Evolutionary conservation across 2,329 filamentous ascomycete genomes (phyloP), one percentile per base, ranked within the genome.

Genomic region (Hymenoscyphus fructigenus): DNA sequence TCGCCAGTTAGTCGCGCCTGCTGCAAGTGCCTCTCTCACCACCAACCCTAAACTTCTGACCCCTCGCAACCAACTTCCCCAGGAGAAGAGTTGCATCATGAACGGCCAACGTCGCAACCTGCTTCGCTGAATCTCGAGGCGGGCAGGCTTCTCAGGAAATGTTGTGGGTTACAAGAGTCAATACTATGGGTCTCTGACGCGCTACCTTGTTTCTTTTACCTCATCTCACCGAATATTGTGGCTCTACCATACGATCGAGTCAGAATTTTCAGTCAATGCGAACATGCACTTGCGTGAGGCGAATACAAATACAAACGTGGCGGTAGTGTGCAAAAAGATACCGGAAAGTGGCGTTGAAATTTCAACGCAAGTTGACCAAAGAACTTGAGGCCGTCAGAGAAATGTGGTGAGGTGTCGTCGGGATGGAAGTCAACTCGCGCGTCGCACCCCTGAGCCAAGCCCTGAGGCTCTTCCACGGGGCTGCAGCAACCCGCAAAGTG

Each of bases 141-240:
- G 10, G 44, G 20, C 44, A 23, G n/a, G 20, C 23, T 50, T 50
- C 20, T 12, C 20, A 50, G 44, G 9, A 50, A 50, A 50, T 7
- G 44, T 36, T 14, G 44, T 50, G 44, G 44, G 7, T 20, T 23
- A 20, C 44, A 3, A 36, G 44, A 50, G 44, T 50, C 44, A 50
- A 26, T 23, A 50, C 44, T 23, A 50, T 50, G 20, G 44, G 44
- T 20, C 44, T 23, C 44, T 50, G 44, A 50, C 44, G 44, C 44
- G n/a, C 44, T 50, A 23, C 44, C 44, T 23, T 26, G 44, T 50
- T 50, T 53, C 55, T 59, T 63, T 63, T 32, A 59, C 36, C 38
- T 63, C 61, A 50, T 53, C 57, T 29, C n/a, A 26, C 36, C 62
- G 57, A 64, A 17, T 15, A 47, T 50, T 60, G 58, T 60, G 58